Evolutionary conservation across 2,329 filamentous ascomycete species (phyloP).

Genomic region (Chaetomium sp.): DNA sequence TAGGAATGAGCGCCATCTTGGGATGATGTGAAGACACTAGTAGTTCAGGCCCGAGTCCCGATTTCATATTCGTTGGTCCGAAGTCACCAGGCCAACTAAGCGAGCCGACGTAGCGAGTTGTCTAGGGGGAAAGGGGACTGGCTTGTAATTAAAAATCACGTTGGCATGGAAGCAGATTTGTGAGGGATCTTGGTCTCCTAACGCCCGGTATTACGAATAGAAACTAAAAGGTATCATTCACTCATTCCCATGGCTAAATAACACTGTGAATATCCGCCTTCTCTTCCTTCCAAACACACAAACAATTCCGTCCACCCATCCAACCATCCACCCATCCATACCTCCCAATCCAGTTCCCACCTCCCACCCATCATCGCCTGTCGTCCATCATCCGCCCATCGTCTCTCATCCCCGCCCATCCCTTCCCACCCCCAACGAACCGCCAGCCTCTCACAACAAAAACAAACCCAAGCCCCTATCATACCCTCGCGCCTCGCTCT

Average conservation of each 20-base stretch:
- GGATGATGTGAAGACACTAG: no score
- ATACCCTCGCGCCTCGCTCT: conserved; percentile 16
- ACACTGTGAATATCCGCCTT: conserved; percentile 10
- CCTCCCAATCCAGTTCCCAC: neutral
- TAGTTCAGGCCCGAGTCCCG: no score
- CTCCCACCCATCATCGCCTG: neutral
- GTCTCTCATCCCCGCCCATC: conserved; percentile 2
- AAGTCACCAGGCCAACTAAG: neutral
- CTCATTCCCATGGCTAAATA: conserved; percentile 20
- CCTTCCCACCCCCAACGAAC: neutral
- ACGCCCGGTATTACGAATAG: neutral
- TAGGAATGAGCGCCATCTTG: neutral
- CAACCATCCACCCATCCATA: neutral
- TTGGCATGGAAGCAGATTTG: neutral
- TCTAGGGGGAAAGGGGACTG: neutral
- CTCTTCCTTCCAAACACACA: neutral
- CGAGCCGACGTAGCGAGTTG: no score
- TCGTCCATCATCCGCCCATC: conserved; percentile 11
- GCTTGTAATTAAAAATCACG: neutral
- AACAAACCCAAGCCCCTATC: conserved; percentile 4
- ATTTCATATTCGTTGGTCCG: neutral
- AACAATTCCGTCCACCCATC: neutral
- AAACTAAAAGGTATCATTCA: conserved; percentile 27
- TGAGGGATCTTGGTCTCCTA: neutral
- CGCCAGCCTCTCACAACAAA: neutral